Evolutionary conservation across 495 filamentous ascomycete species (phyloP).

Genomic region (Jackrogersella minutella): DNA sequence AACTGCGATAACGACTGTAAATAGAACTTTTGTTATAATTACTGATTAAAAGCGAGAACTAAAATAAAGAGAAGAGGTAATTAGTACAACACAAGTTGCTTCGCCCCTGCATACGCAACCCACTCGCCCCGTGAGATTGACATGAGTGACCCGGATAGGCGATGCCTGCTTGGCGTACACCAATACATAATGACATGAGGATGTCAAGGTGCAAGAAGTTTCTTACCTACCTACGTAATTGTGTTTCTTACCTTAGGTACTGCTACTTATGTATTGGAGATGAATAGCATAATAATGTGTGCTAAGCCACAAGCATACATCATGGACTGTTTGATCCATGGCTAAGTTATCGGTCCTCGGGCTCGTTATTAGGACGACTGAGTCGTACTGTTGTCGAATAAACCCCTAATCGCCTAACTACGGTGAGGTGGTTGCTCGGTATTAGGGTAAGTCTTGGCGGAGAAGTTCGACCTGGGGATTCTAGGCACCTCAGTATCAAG

Average conservation of each 20-base stretch:
- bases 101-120: constrained; percentile 47
- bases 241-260: background rate
- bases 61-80: background rate
- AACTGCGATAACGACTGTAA: background rate
- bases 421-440: constrained; percentile 8
- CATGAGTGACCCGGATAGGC: constrained; percentile 31
- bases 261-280: background rate
- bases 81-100: constrained; percentile 26
- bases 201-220: constrained; percentile 9
- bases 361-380: constrained; percentile 7
- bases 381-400: background rate
- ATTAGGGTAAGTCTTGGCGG: constrained; percentile 30
- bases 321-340: background rate
- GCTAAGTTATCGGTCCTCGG: background rate
- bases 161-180: constrained; percentile 48
- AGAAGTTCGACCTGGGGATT: constrained; percentile 7
- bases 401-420: constrained; percentile 1
- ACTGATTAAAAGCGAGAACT: background rate
- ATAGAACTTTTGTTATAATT: background rate
- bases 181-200: constrained; percentile 11
- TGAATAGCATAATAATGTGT: too few relatives aligned
- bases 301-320: constrained; percentile 30
- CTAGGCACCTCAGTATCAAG: constrained; percentile 28
- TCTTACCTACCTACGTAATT: constrained; percentile 21
- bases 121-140: constrained; percentile 40